phyloP scores from a whole-genome alignment of 2,329 filamentous ascomycete genomes.

The Fusarium albosuccineum region DNA sequence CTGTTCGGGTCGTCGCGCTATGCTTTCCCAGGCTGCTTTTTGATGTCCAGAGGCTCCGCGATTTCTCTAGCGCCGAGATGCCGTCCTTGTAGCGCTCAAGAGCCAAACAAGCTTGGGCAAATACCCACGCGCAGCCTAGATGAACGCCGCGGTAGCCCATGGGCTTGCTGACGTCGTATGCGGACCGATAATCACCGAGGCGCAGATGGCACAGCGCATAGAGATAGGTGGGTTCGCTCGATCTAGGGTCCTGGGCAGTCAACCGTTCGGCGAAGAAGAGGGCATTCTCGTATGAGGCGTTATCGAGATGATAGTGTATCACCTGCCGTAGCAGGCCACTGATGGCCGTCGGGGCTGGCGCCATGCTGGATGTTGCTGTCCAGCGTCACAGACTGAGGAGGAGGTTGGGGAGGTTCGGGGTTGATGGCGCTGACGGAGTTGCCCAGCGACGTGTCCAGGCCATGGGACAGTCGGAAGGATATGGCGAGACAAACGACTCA shows the following conservation, averaged over 20 bases:
- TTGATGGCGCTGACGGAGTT: constrained; percentile 34
- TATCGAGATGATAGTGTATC: constrained; percentile 83
- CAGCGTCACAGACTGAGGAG: constrained; percentile 27
- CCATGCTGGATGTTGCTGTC: constrained; percentile 58
- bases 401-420: constrained; percentile 19
- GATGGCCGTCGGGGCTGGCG: constrained; percentile 64
- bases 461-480: constrained; percentile 41
- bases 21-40: constrained; percentile 87
- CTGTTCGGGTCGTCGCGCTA: constrained; percentile 78
- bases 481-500: constrained; percentile 10
- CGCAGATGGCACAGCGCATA: constrained; percentile 87
- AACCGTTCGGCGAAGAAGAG: constrained; percentile 93
- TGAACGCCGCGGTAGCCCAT: constrained; percentile 79
- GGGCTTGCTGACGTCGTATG: constrained; percentile 84
- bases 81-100: constrained; percentile 86
- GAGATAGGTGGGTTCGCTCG: constrained; percentile 84
- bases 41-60: constrained; percentile 79
- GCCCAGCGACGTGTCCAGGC: constrained; percentile 45
- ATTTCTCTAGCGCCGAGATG: constrained; percentile 85
- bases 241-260: constrained; percentile 84
- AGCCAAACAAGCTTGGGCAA: constrained; percentile 87
- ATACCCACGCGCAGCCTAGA: constrained; percentile 90
- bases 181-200: constrained; percentile 84
- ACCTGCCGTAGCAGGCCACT: constrained; percentile 69
- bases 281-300: constrained; percentile 88